Evolutionary conservation across 2,329 filamentous ascomycete genomes (phyloP), one percentile per base, ranked within the genome.

Genomic region (Didymella pomorum): DNA sequence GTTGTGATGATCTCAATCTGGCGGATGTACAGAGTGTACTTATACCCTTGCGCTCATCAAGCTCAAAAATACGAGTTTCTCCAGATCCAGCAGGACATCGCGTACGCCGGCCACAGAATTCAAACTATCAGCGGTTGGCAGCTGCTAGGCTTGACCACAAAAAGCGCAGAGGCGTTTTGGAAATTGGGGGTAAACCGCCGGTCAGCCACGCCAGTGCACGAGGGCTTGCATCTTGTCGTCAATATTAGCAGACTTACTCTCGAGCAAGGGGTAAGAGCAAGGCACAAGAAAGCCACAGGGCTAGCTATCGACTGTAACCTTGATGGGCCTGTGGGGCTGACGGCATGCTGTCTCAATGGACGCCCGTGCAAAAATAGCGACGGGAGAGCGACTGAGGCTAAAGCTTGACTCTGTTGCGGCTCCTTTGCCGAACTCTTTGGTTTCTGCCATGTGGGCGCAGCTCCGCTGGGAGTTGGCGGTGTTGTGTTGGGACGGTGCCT

Each of bases 321-420:
- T 43, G 47, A 41, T n/a, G 10, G 35, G 41, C 45, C 18, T 12
- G 25, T 46, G 41, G 41, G 56, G 45, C 56, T 51, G 45, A 39
- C 16, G 37, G 21, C 18, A 44, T 21, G 18, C 16, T 11, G 39
- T 56, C n/a, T 44, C 35, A 52, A 35, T 56, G 56, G 44, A 53
- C 49, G 44, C 14, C 56, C 14, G 39, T 45, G 56, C 56, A 33
- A 52, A 47, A 64, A 64, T 64, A 66, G 63, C 39, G 50, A 59
- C 57, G 62, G 62, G 63, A 66, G 62, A 61, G 62, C 56, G 54
- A 54, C 60, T 57, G 56, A 64, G 52, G 57, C 52, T 53, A 57
- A 63, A 59, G 59, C 59, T 64, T 64, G 48, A 45, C 28, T 41
- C 45, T 56, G 44, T 55, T 46, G 55, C 51, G 51, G 57, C 54